Conservation (phyloP, 2,329 filamentous ascomycete species). For the Chaetothyriales sp. region DNA sequence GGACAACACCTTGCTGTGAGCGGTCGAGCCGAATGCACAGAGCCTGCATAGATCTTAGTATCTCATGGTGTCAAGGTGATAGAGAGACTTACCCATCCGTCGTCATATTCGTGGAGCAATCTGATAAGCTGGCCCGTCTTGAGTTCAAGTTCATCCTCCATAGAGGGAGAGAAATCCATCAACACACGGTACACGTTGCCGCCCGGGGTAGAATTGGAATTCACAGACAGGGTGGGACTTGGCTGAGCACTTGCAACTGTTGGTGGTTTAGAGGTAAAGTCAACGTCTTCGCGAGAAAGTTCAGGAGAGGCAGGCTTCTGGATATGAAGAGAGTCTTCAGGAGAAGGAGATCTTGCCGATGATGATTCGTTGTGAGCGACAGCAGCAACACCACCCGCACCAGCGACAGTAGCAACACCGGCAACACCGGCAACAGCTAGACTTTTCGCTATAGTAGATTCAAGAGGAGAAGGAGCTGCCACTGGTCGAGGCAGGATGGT, state of each 20-base stretch:
- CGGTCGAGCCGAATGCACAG: constrained; percentile 85
- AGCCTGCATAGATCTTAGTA: constrained; percentile 45
- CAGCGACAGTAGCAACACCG: constrained; percentile 6
- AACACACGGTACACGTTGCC: constrained; percentile 80
- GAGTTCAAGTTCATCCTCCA: constrained; percentile 82
- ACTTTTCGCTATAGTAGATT: not conserved
- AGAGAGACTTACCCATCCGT: constrained; percentile 70
- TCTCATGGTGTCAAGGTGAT: constrained; percentile 5
- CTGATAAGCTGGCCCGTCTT: constrained; percentile 71
- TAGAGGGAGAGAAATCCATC: constrained; percentile 81
- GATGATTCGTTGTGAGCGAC: constrained; percentile 24
- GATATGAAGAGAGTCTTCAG: constrained; percentile 2
- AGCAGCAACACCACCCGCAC: constrained; percentile 29
- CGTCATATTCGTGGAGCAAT: constrained; percentile 89
- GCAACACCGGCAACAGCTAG: constrained; percentile 13
- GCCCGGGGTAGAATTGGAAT: constrained; percentile 18
- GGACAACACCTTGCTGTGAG: constrained; percentile 82
- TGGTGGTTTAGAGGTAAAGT: constrained; percentile 14
- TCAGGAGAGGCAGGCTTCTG: constrained; percentile 4
- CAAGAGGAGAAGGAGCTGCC: not conserved
- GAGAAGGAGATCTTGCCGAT: not conserved
- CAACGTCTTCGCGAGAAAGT: constrained; percentile 4
- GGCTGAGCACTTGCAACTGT: constrained; percentile 20
- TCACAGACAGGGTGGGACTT: constrained; percentile 28
- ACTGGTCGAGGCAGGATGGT: not conserved